Base-by-base conservation (phyloP, 1,139 yeast species). In the Geotrichum macrosporum region DNA sequence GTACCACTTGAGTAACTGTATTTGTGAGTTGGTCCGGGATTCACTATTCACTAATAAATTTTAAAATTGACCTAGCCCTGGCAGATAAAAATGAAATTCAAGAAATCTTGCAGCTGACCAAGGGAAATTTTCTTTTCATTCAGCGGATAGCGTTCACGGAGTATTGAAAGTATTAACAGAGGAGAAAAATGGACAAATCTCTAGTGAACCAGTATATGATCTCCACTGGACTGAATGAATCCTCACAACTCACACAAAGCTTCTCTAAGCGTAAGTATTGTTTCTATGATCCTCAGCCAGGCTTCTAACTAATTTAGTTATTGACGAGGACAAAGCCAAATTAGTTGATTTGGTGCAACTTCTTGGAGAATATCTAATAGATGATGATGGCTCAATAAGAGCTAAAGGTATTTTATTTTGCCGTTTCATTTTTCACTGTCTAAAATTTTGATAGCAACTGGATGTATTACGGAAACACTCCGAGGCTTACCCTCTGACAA, bases 361-460 rank as follows among this genome's bases (percentile, higher is more conserved):
- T 2, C 64, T 84, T 37, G 86, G 85, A 4, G 75, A 72, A 18
- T 74, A 77, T 48, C 69, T 89, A 44, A 83, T 92, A 0, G 80
- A 88, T 9, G 87, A 81, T 4, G 80, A 80, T 46, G 80, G 75
- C 37, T 57, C 67, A 1, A 66, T 77, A 15, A 66, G 94, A 50
- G 57, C 70, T 2, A 66, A 59, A 42, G 56, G 62, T 47, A 54
- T 42, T 20, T 27, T 34, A 32, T 33, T 29, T 32, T 27, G 26
- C 37, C 32, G 47, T 55, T 26, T 44, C 48, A 15, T 2, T 26
- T 24, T 16, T 27, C 24, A 15, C 9, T 21, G 12, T n/a, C 36
- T 43, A 30, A 35, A 30, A 6, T 32, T 19, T 33, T 34, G 8
- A 36, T 48, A 51, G 80, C 94, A 0, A 68, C 86, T 12, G 64